Base-by-base conservation (phyloP, 176 grass and related monocot genomes). In the Oryza glaberrima region DNA sequence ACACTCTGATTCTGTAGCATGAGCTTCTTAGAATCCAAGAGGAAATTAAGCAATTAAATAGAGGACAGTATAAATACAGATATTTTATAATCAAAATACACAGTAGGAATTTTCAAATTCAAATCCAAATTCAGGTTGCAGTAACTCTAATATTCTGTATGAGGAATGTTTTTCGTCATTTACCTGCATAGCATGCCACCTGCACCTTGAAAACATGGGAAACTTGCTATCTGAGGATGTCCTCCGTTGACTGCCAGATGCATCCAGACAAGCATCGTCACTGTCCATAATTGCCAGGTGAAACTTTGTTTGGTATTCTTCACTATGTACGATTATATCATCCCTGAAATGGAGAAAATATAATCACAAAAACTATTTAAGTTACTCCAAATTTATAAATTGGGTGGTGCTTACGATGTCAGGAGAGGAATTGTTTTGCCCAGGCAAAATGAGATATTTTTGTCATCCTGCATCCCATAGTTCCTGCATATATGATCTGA, bases 171-270 rank as follows among this genome's bases (percentile, higher is more conserved):
- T 52, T 84, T 76, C 28, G 32, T 5, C 30, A 19, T 82, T 60
- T 88, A 97, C 95, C 88, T 94, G 95, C 23, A 84, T 87, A 66
- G 79, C 69, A 93, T 94, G 92, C 95, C 75, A 81, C 67, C 52
- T 93, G 85, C 95, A 97, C 73, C 76, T 82, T n/a, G 90, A 92
- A 52, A 82, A 92, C 80, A 82, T 85, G 40, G 45, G 84, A 49
- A 72, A 40, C 25, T 69, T 64, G 3, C 34, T 78, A 17, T 88
- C 90, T 78, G 83, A 91, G 44, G 88, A 81, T 58, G 58, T 84
- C 17, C 23, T 49, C 52, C 88, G 85, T 84, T 15, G 83, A 66
- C 73, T 75, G 69, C 61, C 49, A 83, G 92, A 93, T 76, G 92
- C 90, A 86, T 93, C 92, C 65, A 97, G 74, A 85, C 95, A 97